These are phyloP conservation scores for Pseudofabraea citricarpa DNA, from an alignment of 2,329 filamentous ascomycete species.

Conservation along the genomic window DNA sequence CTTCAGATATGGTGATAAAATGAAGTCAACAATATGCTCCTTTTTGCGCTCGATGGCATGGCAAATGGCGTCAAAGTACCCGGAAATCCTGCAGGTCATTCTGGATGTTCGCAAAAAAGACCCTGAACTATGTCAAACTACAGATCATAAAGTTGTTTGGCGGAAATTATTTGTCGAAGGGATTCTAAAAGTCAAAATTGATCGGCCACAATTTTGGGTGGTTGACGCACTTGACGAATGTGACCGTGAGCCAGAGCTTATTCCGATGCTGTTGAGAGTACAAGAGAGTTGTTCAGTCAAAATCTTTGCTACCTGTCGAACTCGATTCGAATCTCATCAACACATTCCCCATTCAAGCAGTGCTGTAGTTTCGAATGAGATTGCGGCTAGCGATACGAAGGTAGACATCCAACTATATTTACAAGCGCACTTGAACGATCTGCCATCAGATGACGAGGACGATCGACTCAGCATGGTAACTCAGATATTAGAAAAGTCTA, in stretches of 20 bases:
- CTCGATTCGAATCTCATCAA: slow-evolving; percentile 6
- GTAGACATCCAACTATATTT: slow-evolving; percentile 23
- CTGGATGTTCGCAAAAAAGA: slow-evolving; percentile 17
- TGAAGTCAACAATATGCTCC: slow-evolving; percentile 8
- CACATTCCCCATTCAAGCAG: slow-evolving; percentile 1
- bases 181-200: slow-evolving; percentile 23
- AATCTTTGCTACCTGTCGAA: slow-evolving; percentile 27
- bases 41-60: slow-evolving; percentile 25
- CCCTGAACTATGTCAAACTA: slow-evolving; percentile 15
- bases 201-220: slow-evolving; percentile 28
- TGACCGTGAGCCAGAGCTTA: slow-evolving; percentile 16
- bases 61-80: slow-evolving; percentile 28
- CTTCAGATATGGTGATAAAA: slow-evolving; percentile 18
- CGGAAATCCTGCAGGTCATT: slow-evolving; percentile 18
- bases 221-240: slow-evolving; percentile 34
- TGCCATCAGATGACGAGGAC: slow-evolving; percentile 7
- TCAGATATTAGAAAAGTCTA: slow-evolving; percentile 22
- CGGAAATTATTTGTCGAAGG: slow-evolving; percentile 26
- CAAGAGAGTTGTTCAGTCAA: slow-evolving; percentile 17
- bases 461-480: slow-evolving; percentile 14
- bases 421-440: slow-evolving; percentile 11
- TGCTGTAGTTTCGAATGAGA: slow-evolving; percentile 6
- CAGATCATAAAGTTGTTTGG: slow-evolving; percentile 28
- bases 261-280: slow-evolving; percentile 19
- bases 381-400: slow-evolving; percentile 19